phyloP scores from a whole-genome alignment of 2,329 filamentous ascomycete species.

The Pseudonectria foliicola region DNA sequence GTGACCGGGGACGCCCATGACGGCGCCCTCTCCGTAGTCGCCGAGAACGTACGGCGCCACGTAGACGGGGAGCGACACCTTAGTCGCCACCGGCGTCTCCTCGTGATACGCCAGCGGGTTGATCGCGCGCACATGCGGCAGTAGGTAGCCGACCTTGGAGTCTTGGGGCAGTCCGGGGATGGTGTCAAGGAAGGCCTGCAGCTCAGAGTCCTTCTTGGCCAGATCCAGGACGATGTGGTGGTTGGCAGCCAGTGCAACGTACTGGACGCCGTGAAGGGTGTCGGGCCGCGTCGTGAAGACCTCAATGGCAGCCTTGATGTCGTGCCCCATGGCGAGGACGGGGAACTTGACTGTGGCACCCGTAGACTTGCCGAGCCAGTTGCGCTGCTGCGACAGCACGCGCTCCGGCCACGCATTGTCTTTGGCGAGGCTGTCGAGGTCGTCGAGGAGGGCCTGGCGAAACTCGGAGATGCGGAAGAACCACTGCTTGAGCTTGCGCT shows the following conservation, averaged over 20 bases:
- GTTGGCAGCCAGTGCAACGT: conserved; percentile 67
- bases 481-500: conserved; percentile 77
- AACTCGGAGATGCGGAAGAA: conserved; percentile 80
- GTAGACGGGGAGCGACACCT: conserved; percentile 62
- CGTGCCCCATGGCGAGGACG: conserved; percentile 38
- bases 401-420: conserved; percentile 71
- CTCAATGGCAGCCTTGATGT: conserved; percentile 46
- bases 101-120: conserved; percentile 58
- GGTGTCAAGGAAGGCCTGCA: conserved; percentile 62
- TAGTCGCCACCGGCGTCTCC: conserved; percentile 40
- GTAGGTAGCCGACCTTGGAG: conserved; percentile 59
- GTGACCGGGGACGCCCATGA: conserved; percentile 89
- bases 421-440: conserved; percentile 58
- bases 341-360: conserved; percentile 69
- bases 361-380: conserved; percentile 78
- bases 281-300: conserved; percentile 83
- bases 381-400: conserved; percentile 74
- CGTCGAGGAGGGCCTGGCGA: conserved; percentile 63
- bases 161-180: conserved; percentile 49
- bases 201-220: conserved; percentile 50
- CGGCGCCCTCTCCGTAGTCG: conserved; percentile 78
- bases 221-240: conserved; percentile 62
- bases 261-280: conserved; percentile 82
- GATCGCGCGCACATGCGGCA: conserved; percentile 54
- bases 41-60: conserved; percentile 79